Percentiles rank a stretch among this genome's conserved stretches.
phyloP scores from a whole-genome alignment of 768 basidiomycete genomes.

The Agaricus bisporus region DNA sequence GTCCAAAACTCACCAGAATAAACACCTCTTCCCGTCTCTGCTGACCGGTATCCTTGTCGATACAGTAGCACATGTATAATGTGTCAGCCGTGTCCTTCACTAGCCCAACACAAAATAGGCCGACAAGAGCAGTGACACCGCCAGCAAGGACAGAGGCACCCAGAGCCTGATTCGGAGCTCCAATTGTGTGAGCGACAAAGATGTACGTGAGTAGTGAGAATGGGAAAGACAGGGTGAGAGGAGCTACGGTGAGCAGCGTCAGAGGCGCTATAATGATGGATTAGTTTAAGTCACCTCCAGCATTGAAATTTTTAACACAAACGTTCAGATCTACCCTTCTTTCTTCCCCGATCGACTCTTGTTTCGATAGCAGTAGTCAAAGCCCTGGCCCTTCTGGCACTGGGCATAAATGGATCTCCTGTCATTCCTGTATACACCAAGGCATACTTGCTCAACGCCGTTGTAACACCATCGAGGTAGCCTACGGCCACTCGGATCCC shows the following conservation, averaged over 20 bases:
- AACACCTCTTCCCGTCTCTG: constrained; percentile 37
- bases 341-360: constrained; percentile 14
- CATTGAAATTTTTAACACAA: constrained; percentile 18
- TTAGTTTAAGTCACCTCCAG: not conserved
- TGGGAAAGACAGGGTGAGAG: constrained; percentile 75
- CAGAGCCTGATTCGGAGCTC: constrained; percentile 65
- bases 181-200: constrained; percentile 79
- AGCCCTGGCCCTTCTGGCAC: constrained; percentile 43
- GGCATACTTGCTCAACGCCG: constrained; percentile 51
- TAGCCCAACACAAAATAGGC: constrained; percentile 76
- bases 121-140: constrained; percentile 74
- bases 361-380: constrained; percentile 31
- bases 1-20: constrained; percentile 24
- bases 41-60: constrained; percentile 39
- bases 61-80: constrained; percentile 43
- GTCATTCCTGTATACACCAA: constrained; percentile 72
- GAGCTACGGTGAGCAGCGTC: constrained; percentile 69
- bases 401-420: constrained; percentile 61
- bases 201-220: constrained; percentile 81
- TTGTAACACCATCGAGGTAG: constrained; percentile 49
- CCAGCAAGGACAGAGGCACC: constrained; percentile 73
- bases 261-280: constrained; percentile 39
- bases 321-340: constrained; percentile 56
- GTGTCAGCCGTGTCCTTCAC: constrained; percentile 61
- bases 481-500: constrained; percentile 43